Base-by-base conservation (phyloP, 1,139 yeast genomes). In the Pichia sp. region DNA sequence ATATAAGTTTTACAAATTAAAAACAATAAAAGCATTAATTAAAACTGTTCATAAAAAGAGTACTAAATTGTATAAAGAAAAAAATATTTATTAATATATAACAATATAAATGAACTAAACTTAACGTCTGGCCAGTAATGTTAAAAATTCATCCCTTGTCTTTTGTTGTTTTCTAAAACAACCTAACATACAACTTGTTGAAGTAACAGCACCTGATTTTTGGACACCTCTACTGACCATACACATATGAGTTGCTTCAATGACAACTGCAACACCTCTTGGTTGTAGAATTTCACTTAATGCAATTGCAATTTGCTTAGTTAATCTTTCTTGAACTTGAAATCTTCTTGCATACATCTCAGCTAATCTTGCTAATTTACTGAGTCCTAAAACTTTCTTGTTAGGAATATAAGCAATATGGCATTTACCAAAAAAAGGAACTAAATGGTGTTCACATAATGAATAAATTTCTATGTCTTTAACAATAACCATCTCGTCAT, bases 161-260 rank as follows among this genome's bases (percentile, higher is more conserved):
- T 87, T 88, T 66, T 89, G 97, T 44, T 88, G 86, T 50, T 83
- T 85, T 62, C 97, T 77, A 73, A 92, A 90, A 58, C 95, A 84
- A 15, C 98, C 98, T 61, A 92, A 76, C 97, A 92, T 89, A 64
- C 97, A 90, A 62, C 96, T 87, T 27, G 98, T 94, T 41, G 92
- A 82, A 3, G 99, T 92, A 26, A 87, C 78, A 22, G 96, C 85
- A 1, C 97, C 97, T 0, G 96, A 81, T 68, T 92, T 94, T 66
- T 92, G 97, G 24, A 92, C 89, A 44, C 99, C 99, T 63, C 99
- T 79, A 67, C 95, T 88, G 30, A 90, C 97, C 99, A 92, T 92
- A 68, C 99, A 92, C 98, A 94, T 92, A 65, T 92, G 99, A 11
- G 94, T 80, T 26, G 97, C 97, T 67, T 92, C 98, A 62, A 92